Conservation (phyloP, 441 rosid genomes). For the Dalechampia spathulata region DNA sequence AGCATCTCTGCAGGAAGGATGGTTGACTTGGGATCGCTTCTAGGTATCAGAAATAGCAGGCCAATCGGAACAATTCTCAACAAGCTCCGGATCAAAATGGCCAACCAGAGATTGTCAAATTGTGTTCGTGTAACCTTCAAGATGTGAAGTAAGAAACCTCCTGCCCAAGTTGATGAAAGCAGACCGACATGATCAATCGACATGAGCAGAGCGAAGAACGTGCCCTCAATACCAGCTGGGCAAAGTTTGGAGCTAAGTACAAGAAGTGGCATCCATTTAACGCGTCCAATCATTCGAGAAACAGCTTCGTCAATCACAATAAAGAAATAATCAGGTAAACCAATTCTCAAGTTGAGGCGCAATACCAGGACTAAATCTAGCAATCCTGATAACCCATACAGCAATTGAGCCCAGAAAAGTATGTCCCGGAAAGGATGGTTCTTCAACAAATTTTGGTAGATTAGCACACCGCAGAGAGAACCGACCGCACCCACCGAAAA, state of each 20-base stretch:
- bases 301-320: conserved; percentile 53
- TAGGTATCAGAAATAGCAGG: conserved; percentile 42
- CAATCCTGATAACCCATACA: conserved; percentile 50
- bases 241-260: conserved; percentile 76
- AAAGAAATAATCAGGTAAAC: conserved; percentile 60
- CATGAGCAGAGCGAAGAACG: conserved; percentile 72
- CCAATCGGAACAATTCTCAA: conserved; percentile 38
- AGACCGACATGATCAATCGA: conserved; percentile 64
- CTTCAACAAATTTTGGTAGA: conserved; percentile 52
- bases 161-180: conserved; percentile 61
- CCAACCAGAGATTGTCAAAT: conserved; percentile 62
- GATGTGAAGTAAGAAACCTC: conserved; percentile 50
- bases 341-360: conserved; percentile 49
- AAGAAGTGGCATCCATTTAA: conserved; percentile 71
- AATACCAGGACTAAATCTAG: conserved; percentile 55
- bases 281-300: conserved; percentile 45
- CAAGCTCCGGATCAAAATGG: conserved; percentile 43
- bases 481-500: conserved; percentile 57
- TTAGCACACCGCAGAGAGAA: conserved; percentile 52
- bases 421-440: conserved; percentile 44
- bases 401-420: conserved; percentile 58
- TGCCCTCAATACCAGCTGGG: conserved; percentile 69
- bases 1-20: conserved; percentile 44
- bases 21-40: conserved; percentile 32
- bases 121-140: conserved; percentile 49